Percentiles rank a stretch among this genome's conserved stretches.
These are phyloP conservation scores for Chrysopogon serrulatus DNA, from an alignment of 176 grass and related monocot species.

Conservation along the genomic window DNA sequence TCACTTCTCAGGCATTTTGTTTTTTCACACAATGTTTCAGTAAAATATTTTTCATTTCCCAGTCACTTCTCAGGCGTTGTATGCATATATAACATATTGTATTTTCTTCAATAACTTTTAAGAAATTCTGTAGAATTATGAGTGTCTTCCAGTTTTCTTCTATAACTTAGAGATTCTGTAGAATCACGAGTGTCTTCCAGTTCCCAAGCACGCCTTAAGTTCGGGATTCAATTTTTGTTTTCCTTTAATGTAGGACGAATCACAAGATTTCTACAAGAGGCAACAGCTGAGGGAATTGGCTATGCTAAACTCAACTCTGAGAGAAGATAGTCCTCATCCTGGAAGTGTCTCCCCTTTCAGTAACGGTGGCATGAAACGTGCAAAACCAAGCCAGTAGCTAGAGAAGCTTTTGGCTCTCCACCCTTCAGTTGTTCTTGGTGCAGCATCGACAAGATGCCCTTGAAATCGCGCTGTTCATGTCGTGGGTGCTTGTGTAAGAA, in stretches of 20 bases:
- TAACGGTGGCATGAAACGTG: conserved; percentile 76
- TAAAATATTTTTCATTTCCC: neutral
- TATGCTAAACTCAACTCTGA: conserved; percentile 66
- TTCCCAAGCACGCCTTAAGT: neutral
- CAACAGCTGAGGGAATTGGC: conserved; percentile 85
- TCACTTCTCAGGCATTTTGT: neutral
- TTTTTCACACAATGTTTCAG: neutral
- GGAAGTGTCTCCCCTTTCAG: conserved; percentile 85
- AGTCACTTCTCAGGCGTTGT: neutral
- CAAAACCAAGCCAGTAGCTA: conserved; percentile 73
- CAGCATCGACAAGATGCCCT: conserved; percentile 8
- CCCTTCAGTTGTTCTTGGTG: neutral
- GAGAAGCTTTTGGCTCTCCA: neutral
- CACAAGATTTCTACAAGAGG: conserved; percentile 89
- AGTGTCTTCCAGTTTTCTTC: neutral
- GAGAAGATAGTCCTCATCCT: conserved; percentile 80
- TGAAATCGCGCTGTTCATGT: neutral
- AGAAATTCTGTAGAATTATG: neutral
- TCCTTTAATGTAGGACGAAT: conserved; percentile 61
- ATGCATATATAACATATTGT: neutral
- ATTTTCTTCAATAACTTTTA: neutral
- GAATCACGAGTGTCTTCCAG: neutral
- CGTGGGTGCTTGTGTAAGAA: conserved; percentile 21
- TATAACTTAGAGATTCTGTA: neutral
- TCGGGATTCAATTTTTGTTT: conserved; percentile 5